Evolutionary conservation across 1,139 yeast genomes (phyloP).

Genomic region (Saccharomycopsis crataegensis): DNA sequence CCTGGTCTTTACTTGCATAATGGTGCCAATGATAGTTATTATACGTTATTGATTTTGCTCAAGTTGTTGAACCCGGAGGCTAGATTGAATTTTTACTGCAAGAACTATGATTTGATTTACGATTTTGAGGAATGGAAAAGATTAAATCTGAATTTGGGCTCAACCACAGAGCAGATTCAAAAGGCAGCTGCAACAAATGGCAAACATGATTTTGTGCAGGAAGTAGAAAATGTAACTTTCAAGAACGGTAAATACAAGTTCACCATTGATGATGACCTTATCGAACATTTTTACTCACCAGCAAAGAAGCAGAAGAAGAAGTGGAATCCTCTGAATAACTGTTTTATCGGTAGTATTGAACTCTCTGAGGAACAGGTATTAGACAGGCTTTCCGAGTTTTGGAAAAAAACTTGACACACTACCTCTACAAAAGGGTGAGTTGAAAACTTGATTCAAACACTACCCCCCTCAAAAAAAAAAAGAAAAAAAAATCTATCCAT

Average conservation of each 20-base stretch:
- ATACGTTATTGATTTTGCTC: constrained; percentile 48
- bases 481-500: background rate
- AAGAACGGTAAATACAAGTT: no score
- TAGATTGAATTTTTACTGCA: constrained; percentile 26
- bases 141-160: background rate
- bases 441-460: no score
- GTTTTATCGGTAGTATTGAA: background rate
- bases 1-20: constrained; percentile 66
- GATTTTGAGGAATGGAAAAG: constrained; percentile 1
- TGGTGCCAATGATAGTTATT: constrained; percentile 81
- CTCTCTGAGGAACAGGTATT: background rate
- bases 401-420: no score
- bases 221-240: no score
- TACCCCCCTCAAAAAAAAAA: background rate
- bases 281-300: no score
- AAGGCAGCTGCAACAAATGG: background rate
- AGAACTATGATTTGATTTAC: constrained; percentile 11
- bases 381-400: no score
- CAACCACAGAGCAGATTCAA: background rate
- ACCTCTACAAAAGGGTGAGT: no score
- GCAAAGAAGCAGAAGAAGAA: background rate
- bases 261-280: no score
- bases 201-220: background rate
- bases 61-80: constrained; percentile 48
- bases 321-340: background rate